A percentile compares a stretch with the other conserved stretches of the same genome.
Evolutionary conservation across 2,329 filamentous ascomycete species (phyloP).

Genomic region (Emydomyces testavorans): DNA sequence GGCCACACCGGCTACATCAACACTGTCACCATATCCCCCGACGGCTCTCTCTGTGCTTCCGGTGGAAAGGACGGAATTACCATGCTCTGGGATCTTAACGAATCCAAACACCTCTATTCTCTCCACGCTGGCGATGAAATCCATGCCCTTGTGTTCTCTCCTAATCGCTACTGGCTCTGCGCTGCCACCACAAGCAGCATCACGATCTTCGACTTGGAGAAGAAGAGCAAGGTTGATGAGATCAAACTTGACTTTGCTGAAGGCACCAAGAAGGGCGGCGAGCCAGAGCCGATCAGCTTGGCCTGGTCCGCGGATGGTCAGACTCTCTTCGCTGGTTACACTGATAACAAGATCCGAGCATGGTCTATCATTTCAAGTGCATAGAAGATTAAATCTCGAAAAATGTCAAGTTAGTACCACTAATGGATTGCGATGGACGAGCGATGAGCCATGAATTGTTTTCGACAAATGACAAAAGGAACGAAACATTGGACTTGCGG

Average conservation of each 20-base stretch:
- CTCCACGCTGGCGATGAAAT: conserved; percentile 99
- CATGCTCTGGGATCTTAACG: conserved; percentile 99
- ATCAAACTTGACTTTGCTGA: conserved; percentile 96
- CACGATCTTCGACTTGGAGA: conserved; percentile 99
- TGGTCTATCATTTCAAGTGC: conserved; percentile 96
- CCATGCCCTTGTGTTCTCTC: conserved; percentile 99
- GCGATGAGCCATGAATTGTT: conserved; percentile 34
- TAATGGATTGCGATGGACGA: conserved; percentile 24
- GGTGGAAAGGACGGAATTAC: conserved; percentile 99
- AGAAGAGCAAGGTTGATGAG: conserved; percentile 99
- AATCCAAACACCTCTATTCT: conserved; percentile 99
- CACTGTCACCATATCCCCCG: conserved; percentile 99
- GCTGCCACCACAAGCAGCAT: conserved; percentile 93
- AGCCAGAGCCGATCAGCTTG: conserved; percentile 94
- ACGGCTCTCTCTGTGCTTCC: conserved; percentile 96
- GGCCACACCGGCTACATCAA: conserved; percentile 99
- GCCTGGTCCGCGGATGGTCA: conserved; percentile 98
- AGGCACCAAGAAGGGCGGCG: conserved; percentile 96
- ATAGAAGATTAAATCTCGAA: conserved; percentile 40
- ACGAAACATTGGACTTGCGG: conserved; percentile 1
- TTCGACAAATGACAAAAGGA: not conserved
- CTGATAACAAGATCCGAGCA: conserved; percentile 96
- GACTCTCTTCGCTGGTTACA: conserved; percentile 99
- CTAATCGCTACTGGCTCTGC: conserved; percentile 99
- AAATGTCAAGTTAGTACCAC: conserved; percentile 25